Evolutionary conservation across 2,329 filamentous ascomycete genomes (phyloP).

Genomic region (Pyrenophora graminea): DNA sequence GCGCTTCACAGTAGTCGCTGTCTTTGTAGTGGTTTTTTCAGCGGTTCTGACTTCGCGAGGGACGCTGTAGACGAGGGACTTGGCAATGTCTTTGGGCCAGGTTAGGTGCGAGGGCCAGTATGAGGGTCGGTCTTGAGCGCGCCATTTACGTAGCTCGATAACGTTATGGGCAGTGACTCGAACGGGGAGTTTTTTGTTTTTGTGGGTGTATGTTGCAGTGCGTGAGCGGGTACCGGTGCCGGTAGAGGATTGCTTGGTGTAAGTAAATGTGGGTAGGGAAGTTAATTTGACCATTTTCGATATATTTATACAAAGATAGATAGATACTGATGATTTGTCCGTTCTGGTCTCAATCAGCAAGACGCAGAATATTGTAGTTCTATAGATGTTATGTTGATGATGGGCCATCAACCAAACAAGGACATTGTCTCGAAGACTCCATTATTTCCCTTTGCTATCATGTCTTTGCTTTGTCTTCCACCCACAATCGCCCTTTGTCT

Average conservation of each 20-base stretch:
- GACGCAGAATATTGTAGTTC: not conserved
- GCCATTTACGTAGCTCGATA: not conserved
- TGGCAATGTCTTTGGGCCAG: not conserved
- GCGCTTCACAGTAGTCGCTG: too few species aligned
- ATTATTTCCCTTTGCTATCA: too few species aligned
- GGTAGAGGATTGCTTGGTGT: not conserved
- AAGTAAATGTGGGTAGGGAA: not conserved
- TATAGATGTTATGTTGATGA: not conserved
- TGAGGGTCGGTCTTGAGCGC: not conserved
- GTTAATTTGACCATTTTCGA: not conserved
- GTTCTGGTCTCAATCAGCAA: not conserved
- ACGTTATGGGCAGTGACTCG: not conserved
- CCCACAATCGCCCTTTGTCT: not conserved
- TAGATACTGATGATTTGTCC: not conserved
- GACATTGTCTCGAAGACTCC: not conserved
- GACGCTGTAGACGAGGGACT: not conserved
- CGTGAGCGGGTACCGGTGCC: not conserved
- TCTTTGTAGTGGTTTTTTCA: too few species aligned
- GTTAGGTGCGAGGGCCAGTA: not conserved
- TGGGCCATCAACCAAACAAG: not conserved
- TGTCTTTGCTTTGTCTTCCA: not conserved
- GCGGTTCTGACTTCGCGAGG: too few species aligned
- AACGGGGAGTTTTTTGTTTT: not conserved
- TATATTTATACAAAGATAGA: too few species aligned
- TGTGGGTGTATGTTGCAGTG: not conserved